Evolutionary conservation across 1,284 basidiomycete genomes (phyloP).

Genomic region (Rhodotorula sp.): DNA sequence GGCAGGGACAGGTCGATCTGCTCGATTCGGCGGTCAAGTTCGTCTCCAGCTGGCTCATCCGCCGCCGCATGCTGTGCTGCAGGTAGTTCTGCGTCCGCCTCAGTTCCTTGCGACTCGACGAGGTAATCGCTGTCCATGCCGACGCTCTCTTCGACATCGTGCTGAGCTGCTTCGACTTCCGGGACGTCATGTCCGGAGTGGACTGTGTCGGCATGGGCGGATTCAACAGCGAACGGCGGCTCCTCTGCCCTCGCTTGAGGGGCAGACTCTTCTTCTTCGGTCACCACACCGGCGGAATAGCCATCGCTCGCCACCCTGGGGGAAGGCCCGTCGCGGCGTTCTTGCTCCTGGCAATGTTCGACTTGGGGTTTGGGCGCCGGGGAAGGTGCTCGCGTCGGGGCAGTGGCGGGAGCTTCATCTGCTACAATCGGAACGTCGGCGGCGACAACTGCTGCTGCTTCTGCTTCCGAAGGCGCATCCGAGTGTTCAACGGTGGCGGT

Average conservation of each 20-base stretch:
- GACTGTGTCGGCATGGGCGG: no score
- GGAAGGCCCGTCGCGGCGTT: no score
- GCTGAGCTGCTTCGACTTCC: no score
- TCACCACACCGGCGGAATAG: no score
- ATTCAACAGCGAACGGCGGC: neutral
- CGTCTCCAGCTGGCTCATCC: neutral
- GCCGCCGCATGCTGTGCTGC: no score
- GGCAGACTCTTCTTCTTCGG: no score
- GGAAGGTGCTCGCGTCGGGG: neutral
- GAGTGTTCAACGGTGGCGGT: no score
- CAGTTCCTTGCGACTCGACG: slow-evolving; percentile 4
- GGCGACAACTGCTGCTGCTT: neutral
- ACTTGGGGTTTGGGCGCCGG: neutral
- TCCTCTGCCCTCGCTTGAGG: neutral
- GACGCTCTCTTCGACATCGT: neutral
- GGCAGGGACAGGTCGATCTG: no score
- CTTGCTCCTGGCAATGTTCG: no score
- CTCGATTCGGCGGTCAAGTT: no score
- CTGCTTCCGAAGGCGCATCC: no score
- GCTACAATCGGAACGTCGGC: neutral
- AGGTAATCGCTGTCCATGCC: slow-evolving; percentile 14
- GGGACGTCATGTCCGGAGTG: neutral
- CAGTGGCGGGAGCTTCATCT: neutral
- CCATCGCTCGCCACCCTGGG: no score
- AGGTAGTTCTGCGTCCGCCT: neutral